A percentile compares a stretch with the other conserved stretches of the same genome.
Evolutionary conservation across 345 rosid species (phyloP).

Genomic region (Linum trigynum): DNA sequence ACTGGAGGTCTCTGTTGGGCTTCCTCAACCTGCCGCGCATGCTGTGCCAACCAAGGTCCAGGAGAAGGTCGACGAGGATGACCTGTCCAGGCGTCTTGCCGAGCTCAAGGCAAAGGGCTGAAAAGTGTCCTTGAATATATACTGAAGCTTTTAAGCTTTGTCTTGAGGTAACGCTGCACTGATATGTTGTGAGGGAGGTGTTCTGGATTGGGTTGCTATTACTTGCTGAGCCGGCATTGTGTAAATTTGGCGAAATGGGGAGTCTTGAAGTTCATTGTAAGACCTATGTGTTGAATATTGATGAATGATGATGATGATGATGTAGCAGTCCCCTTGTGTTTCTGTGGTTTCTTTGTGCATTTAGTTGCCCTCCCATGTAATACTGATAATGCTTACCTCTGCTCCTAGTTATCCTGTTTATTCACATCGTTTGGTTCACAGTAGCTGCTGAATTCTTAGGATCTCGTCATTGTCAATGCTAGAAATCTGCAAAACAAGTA

Average conservation of each 20-base stretch:
- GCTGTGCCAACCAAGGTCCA: constrained; percentile 59
- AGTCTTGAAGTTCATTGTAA: not conserved
- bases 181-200: not conserved
- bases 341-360: not conserved
- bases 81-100: constrained; percentile 88
- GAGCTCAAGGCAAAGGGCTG: constrained; percentile 92
- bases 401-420: no score
- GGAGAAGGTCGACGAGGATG: constrained; percentile 97
- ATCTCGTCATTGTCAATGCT: no score
- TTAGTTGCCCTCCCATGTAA: no score
- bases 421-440: no score
- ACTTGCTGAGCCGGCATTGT: constrained; percentile 1
- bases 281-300: constrained; percentile 6
- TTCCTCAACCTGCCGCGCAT: constrained; percentile 94
- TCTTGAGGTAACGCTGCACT: not conserved
- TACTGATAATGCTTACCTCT: no score
- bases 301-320: not conserved
- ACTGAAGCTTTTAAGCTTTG: not conserved
- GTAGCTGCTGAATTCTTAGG: no score
- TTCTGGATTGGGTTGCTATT: constrained; percentile 1
- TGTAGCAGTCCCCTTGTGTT: not conserved
- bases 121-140: not conserved
- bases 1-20: constrained; percentile 90
- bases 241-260: constrained; percentile 10
- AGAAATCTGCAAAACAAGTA: no score